phyloP scores from a whole-genome alignment of 345 rosid species.

The Passiflora organensis region DNA sequence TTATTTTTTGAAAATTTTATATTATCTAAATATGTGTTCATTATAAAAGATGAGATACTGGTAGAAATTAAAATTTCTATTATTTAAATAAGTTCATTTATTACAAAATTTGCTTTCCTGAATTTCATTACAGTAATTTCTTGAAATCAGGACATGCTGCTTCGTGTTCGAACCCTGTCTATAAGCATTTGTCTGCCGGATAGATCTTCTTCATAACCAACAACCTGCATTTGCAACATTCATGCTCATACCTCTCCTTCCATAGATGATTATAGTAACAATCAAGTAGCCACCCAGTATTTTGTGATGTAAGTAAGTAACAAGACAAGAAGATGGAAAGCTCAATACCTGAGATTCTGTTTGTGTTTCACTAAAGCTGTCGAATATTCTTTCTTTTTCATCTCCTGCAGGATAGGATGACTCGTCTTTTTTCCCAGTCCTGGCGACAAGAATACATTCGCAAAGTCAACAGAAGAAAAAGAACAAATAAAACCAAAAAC shows the following conservation, averaged over 20 bases:
- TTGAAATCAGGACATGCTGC: slow-evolving; percentile 45
- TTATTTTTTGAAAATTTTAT: not conserved
- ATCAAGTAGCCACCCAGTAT: not conserved
- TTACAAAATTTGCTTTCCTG: not conserved
- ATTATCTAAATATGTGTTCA: not conserved
- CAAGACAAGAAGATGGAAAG: slow-evolving; percentile 16
- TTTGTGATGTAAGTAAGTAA: slow-evolving; percentile 7
- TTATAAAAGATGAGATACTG: no score
- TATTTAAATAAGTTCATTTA: no score
- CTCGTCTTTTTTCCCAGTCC: slow-evolving; percentile 44
- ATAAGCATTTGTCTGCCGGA: slow-evolving; percentile 96
- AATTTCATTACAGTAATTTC: not conserved
- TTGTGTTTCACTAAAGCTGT: slow-evolving; percentile 89
- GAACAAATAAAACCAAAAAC: not conserved
- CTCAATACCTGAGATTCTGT: slow-evolving; percentile 86
- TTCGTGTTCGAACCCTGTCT: slow-evolving; percentile 80
- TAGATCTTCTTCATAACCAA: slow-evolving; percentile 89
- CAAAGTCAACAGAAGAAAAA: slow-evolving; percentile 7
- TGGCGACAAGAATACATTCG: slow-evolving; percentile 16
- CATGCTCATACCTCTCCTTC: not conserved
- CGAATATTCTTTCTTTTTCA: slow-evolving; percentile 34
- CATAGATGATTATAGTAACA: not conserved
- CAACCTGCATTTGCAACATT: slow-evolving; percentile 50
- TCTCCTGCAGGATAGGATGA: slow-evolving; percentile 28
- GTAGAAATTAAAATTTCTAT: no score